phyloP scores from a whole-genome alignment of 164 flowering plant species.

The Houttuynia cordata region DNA sequence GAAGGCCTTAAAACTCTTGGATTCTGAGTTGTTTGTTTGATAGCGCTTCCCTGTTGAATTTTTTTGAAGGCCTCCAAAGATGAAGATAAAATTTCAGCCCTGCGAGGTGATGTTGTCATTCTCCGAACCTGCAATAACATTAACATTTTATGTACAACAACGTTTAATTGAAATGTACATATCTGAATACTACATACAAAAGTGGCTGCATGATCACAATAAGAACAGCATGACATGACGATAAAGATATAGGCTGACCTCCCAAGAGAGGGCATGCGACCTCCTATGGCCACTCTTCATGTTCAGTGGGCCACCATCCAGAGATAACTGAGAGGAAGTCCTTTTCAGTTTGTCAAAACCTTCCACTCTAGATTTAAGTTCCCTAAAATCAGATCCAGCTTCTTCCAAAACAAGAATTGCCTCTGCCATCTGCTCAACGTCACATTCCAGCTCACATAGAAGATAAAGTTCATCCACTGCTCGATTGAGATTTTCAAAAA shows the following conservation, averaged over 20 bases:
- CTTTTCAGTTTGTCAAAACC: constrained; percentile 60
- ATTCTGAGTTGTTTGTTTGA: constrained; percentile 16
- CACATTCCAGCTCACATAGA: constrained; percentile 91
- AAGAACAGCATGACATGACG: not conserved
- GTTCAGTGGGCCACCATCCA: constrained; percentile 34
- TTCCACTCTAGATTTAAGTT: constrained; percentile 57
- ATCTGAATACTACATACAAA: too few species aligned
- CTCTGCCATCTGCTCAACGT: constrained; percentile 81
- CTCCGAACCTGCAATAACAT: constrained; percentile 62
- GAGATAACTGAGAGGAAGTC: constrained; percentile 27
- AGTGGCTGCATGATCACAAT: not conserved
- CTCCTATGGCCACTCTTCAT: constrained; percentile 69
- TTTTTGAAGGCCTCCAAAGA: constrained; percentile 90
- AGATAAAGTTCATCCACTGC: constrained; percentile 94
- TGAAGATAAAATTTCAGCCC: constrained; percentile 88
- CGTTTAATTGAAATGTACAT: too few species aligned
- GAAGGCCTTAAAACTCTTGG: constrained; percentile 14
- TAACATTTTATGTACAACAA: not conserved
- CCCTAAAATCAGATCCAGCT: constrained; percentile 79
- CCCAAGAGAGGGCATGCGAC: constrained; percentile 98
- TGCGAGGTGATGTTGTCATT: constrained; percentile 87
- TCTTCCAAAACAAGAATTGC: constrained; percentile 93
- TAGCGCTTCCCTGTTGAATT: constrained; percentile 74
- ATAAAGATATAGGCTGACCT: constrained; percentile 33
- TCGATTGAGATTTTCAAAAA: constrained; percentile 91